A percentile compares a stretch with the other conserved stretches of the same genome.
phyloP scores from a whole-genome alignment of 106 monocot species.

The Dioscorea zingiberensis region DNA sequence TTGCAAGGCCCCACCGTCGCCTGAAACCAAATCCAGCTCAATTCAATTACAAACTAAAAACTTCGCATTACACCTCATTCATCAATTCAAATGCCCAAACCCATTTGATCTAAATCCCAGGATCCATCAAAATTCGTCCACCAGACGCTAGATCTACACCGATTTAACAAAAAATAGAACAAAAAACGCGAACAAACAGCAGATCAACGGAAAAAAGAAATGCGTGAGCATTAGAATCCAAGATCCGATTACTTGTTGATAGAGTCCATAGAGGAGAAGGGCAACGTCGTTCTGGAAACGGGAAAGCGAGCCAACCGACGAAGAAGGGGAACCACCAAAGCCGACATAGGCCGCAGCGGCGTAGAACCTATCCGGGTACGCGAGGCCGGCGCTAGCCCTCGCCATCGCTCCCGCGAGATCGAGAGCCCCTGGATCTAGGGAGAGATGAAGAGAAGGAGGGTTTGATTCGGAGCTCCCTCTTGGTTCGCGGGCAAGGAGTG shows the following conservation, averaged over 20 bases:
- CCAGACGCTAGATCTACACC: background rate
- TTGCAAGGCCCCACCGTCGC: conserved; percentile 81
- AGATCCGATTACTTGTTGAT: conserved; percentile 35
- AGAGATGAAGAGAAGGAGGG: too few species aligned
- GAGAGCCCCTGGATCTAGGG: background rate
- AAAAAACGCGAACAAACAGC: background rate
- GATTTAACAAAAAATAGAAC: background rate
- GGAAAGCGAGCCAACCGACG: conserved; percentile 16
- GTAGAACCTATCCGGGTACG: conserved; percentile 58
- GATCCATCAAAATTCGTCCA: too few species aligned
- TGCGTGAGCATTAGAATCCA: background rate
- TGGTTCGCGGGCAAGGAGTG: too few species aligned
- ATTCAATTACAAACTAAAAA: background rate
- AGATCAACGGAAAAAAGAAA: background rate
- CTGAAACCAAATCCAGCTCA: conserved; percentile 25
- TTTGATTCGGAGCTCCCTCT: too few species aligned
- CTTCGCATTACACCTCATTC: background rate
- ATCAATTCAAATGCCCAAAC: background rate
- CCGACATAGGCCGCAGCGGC: conserved; percentile 62
- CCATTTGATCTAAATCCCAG: background rate
- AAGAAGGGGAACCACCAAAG: conserved; percentile 21
- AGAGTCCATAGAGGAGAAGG: conserved; percentile 48
- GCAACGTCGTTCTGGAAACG: conserved; percentile 55
- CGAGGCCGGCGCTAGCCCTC: conserved; percentile 43
- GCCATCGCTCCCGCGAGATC: conserved; percentile 14